Evolutionary conservation across 1,284 basidiomycete genomes (phyloP).

Genomic region (Apiotrichum sp.): DNA sequence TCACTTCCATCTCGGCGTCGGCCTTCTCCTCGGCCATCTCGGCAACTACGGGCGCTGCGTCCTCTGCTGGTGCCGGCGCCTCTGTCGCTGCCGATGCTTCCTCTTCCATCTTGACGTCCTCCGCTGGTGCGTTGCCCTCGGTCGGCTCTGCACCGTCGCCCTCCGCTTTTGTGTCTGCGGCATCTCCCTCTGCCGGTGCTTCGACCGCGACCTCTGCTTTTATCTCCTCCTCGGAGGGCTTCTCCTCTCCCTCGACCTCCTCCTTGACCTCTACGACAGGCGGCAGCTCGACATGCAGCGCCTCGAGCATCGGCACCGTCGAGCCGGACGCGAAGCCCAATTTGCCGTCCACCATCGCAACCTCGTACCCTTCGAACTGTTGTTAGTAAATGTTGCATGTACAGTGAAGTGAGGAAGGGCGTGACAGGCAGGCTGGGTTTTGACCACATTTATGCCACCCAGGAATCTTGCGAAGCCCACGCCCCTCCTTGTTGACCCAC

Average conservation of each 20-base stretch:
- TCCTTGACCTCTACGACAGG: constrained; percentile 23
- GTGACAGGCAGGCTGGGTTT: too few species aligned
- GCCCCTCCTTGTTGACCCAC: constrained; percentile 48
- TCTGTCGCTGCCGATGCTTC: neutral
- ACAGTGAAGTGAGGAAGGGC: too few species aligned
- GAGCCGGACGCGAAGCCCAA: constrained; percentile 76
- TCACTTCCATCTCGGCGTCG: neutral
- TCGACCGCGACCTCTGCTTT: neutral
- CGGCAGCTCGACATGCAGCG: constrained; percentile 57
- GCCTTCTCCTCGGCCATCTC: constrained; percentile 1
- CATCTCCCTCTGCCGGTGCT: too few species aligned
- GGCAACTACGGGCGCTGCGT: neutral
- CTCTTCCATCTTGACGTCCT: neutral
- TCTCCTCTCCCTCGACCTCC: constrained; percentile 3
- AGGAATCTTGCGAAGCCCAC: too few species aligned
- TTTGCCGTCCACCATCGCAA: constrained; percentile 81
- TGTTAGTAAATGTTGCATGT: neutral
- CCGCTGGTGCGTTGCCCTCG: neutral
- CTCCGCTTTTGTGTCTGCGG: too few species aligned
- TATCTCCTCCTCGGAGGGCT: neutral
- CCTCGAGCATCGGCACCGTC: constrained; percentile 52
- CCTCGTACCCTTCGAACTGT: constrained; percentile 95
- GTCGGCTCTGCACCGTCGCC: neutral
- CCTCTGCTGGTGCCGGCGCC: neutral
- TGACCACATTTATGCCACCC: neutral